A percentile compares a stretch with the other conserved stretches of the same genome.
Evolutionary conservation across 129 eudicot genomes (phyloP).

Genomic region (Artemisia annua): DNA sequence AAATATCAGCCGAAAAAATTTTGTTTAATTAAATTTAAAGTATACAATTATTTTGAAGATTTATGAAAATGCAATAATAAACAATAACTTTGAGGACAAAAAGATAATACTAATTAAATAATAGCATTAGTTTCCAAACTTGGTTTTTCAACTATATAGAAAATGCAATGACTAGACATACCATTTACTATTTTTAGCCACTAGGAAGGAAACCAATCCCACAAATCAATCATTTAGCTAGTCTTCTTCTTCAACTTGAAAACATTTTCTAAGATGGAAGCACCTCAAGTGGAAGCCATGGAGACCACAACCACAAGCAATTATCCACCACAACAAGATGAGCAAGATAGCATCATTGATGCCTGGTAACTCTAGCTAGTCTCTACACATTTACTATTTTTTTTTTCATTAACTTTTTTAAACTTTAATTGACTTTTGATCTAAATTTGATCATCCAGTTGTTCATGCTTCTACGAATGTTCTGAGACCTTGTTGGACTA

Average conservation of each 20-base stretch:
- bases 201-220: conserved; percentile 10
- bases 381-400: background rate
- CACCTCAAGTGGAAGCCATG: conserved; percentile 65
- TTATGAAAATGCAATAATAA: no score
- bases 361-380: conserved; percentile 37
- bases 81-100: no score
- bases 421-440: background rate
- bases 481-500: conserved; percentile 55
- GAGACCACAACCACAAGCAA: conserved; percentile 34
- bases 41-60: no score
- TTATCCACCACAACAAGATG: conserved; percentile 49
- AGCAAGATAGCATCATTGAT: conserved; percentile 44
- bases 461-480: conserved; percentile 77
- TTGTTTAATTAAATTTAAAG: no score
- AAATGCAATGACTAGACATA: conserved; percentile 10
- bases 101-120: no score
- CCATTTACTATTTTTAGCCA: conserved; percentile 16
- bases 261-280: conserved; percentile 40
- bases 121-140: background rate
- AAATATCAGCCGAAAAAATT: no score
- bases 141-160: background rate
- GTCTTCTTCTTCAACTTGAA: no score
- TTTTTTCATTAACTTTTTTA: background rate
- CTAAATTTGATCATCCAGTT: conserved; percentile 40
- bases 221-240: background rate